Base-by-base conservation (phyloP, 2,329 filamentous ascomycete genomes). In the Byssochlamys sp. region DNA sequence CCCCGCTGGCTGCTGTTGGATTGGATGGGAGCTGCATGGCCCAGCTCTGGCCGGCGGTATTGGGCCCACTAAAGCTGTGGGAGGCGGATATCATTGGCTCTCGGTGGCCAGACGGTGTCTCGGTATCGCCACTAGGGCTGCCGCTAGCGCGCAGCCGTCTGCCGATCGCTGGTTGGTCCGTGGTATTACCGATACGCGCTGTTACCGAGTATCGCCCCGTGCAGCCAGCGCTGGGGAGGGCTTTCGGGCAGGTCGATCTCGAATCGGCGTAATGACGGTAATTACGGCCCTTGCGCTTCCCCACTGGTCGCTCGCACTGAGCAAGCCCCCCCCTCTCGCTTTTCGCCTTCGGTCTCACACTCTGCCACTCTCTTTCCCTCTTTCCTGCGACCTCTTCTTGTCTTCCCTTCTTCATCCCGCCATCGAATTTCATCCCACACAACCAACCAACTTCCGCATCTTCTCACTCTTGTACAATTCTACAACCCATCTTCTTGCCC, bases 401-500 rank as follows among this genome's bases (percentile, higher is more conserved):
- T 25, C 49, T 51, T 51, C 27, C 25, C 29, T 31, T 51, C 27
- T n/a, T 51, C 62, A 28, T 51, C 49, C 49, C 49, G 49, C 49
- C 49, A 51, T 51, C 49, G 12, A 26, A 28, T 51, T 51, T 51
- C 49, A 51, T 11, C 19, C n/a, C 49, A 14, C 49, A 51, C 49
- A 51, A 24, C 19, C 49, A 26, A 51, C 49, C 25, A 7, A 26
- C 49, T 12, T 12, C n/a, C 49, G 24, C 49, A 26, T 25, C 49
- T 26, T n/a, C 5, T 25, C 27, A 60, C 59, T 60, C 63, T 60
- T 45, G 39, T 45, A 45, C 25, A 26, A 51, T 51, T 51, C 49
- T 28, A 51, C 48, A 19, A 51, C 52, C 53, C 49, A 19, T 49
- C 57, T 56, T 63, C 58, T 61, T 54, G 57, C 58, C 56, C 54